Evolutionary conservation across 495 filamentous ascomycete species (phyloP).

Genomic region (Evansstolkia leycettana): DNA sequence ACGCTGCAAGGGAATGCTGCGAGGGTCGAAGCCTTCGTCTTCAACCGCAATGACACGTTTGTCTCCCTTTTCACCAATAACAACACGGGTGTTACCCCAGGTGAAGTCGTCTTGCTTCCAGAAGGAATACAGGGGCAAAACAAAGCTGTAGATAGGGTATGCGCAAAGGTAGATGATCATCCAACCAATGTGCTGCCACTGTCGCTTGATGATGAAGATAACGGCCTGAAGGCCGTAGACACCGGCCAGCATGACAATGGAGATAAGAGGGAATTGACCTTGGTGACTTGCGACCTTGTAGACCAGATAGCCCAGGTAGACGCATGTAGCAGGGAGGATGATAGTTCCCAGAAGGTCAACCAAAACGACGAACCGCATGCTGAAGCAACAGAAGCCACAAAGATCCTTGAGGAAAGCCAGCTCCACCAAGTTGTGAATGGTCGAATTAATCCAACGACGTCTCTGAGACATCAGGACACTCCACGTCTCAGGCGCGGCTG

Average conservation of each 20-base stretch:
- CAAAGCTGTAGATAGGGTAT: slow-evolving; percentile 85
- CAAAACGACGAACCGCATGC: slow-evolving; percentile 95
- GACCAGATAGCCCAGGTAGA: slow-evolving; percentile 82
- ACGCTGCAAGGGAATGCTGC: slow-evolving; percentile 81
- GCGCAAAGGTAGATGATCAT: slow-evolving; percentile 97
- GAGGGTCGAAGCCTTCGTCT: slow-evolving; percentile 81
- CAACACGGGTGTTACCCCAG: slow-evolving; percentile 96
- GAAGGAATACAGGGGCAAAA: slow-evolving; percentile 93
- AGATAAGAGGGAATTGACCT: slow-evolving; percentile 75
- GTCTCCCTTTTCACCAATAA: slow-evolving; percentile 83
- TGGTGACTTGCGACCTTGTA: slow-evolving; percentile 59
- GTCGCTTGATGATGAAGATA: slow-evolving; percentile 89
- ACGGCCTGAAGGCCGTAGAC: slow-evolving; percentile 93
- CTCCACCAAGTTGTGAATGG: slow-evolving; percentile 88
- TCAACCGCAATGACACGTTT: slow-evolving; percentile 81
- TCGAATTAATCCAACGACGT: slow-evolving; percentile 98
- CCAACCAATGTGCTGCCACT: slow-evolving; percentile 98
- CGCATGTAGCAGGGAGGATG: slow-evolving; percentile 83
- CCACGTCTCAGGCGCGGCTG: slow-evolving; percentile 89
- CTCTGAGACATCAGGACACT: slow-evolving; percentile 85
- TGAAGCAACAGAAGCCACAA: slow-evolving; percentile 98
- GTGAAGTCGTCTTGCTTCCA: slow-evolving; percentile 98
- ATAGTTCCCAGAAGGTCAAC: slow-evolving; percentile 90
- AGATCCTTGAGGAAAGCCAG: slow-evolving; percentile 78
- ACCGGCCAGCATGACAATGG: slow-evolving; percentile 74